Evolutionary conservation across 1,284 basidiomycete genomes (phyloP), one percentile per base, ranked within the genome.

Genomic region (Ceratobasidium sp.): DNA sequence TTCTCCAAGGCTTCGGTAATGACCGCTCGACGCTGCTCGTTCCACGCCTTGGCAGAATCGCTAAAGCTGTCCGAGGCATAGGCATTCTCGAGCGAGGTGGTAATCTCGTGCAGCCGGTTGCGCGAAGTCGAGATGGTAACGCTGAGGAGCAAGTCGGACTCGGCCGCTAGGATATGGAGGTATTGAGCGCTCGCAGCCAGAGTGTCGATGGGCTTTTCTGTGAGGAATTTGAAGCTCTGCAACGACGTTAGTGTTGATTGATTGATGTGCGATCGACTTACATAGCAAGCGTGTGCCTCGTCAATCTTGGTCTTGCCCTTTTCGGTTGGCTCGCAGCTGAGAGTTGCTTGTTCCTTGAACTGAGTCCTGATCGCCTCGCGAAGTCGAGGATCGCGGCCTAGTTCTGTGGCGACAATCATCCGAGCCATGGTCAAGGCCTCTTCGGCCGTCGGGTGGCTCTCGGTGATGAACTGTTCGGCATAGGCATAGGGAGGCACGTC

Each of bases 161-260:
- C 97, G 1, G 97, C 97, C 52, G 88, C 85, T 8, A 99, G 86
- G 73, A 99, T 97, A 74, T 94, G 89, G 34, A 99, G 82, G 80
- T 96, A 97, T 75, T 96, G 94, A 7, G 91, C 82, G 0, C 84
- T 72, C 40, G 88, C 84, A 50, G 88, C 76, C 84, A 98, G 89
- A 6, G 87, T 84, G n/a, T 78, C 78, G 34, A 94, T 85, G 10
- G 87, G 90, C 77, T 98, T 99, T 74, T 90, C 84, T 45, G 85
- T 82, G 43, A 99, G 83, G 80, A 98, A 99, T 83, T 99, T 99
- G 87, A 99, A 99, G 74, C 89, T 89, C 94, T 97, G 74, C 67
- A 43, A 75, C 70, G 10, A 47, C 22, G 7, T 15, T 25, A 20
- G 40, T 5, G 22, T 32, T 17, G 29, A 31, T n/a, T 47, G 42